Evolutionary conservation across 257 asterid genomes (phyloP), one percentile per base, ranked within the genome.

Genomic region (Scutellaria barbata): DNA sequence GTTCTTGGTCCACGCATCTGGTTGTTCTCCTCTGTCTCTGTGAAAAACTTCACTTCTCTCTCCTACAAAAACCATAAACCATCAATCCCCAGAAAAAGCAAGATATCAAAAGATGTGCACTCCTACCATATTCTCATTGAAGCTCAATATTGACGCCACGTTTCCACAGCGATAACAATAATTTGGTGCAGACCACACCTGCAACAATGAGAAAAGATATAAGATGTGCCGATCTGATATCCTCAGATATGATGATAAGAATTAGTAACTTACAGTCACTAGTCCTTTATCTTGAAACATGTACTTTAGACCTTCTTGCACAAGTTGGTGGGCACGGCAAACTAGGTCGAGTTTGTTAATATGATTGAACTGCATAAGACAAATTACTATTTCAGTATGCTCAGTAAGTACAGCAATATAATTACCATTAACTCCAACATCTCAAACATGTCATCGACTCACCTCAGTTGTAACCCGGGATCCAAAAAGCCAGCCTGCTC

Each of bases 151-250:
- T 4, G 99, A 94, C 56, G 99, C 99, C 30, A 94, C 97, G 75
- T 94, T 94, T 70, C 99, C 99, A 74, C 99, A 94, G 13, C 99
- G 97, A 72, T 94, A 94, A 76, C 99, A 94, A 73, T 94, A 91
- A 78, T 94, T 94, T 69, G 99, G 97, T 5, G 99, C 99, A 76
- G 97, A 94, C 99, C 99, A 94, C 43, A 94, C 99, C 99, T 94
- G 95, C 40, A 69, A 52, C 59, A 73, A 47, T 46, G n/a, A 76
- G 79, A 70, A 30, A 20, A 46, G 39, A 30, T 8, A 60, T 16
- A 47, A 63, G 8, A 66, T 62, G 1, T 2, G 54, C 35, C n/a
- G 35, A 62, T 52, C 22, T 54, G 56, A 43, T 40, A 14, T 48
- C 60, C 17, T 10, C 40, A 71, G 51, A 69, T 46, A 54, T 33